A percentile compares a stretch with the other conserved stretches of the same genome.
phyloP scores from a whole-genome alignment of 495 filamentous ascomycete species.

The Penicillium lagena region DNA sequence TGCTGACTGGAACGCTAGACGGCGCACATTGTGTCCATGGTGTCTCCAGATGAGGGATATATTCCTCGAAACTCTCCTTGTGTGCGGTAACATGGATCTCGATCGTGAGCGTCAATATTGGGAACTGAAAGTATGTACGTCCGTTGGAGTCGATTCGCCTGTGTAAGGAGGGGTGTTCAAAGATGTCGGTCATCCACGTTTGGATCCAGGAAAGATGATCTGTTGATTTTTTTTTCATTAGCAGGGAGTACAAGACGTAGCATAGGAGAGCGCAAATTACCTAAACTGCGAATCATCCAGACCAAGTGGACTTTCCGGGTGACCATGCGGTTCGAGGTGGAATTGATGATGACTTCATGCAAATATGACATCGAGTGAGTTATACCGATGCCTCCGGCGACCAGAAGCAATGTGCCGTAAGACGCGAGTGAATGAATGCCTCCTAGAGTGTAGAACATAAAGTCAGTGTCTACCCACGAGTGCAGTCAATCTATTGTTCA shows the following conservation, averaged over 20 bases:
- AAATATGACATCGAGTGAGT: slow-evolving; percentile 52
- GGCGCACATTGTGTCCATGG: slow-evolving; percentile 28
- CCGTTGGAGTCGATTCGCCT: slow-evolving; percentile 14
- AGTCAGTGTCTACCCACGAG: no score
- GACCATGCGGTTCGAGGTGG: slow-evolving; percentile 29
- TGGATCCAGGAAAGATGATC: slow-evolving; percentile 40
- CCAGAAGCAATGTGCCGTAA: slow-evolving; percentile 49
- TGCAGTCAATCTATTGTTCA: background rate
- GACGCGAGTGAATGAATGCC: slow-evolving; percentile 43
- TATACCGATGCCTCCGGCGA: slow-evolving; percentile 55
- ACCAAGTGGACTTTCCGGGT: slow-evolving; percentile 36
- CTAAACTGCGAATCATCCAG: slow-evolving; percentile 36
- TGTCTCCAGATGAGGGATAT: slow-evolving; percentile 14
- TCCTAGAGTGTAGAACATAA: slow-evolving; percentile 7
- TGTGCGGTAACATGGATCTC: slow-evolving; percentile 27
- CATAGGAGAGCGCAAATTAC: slow-evolving; percentile 12
- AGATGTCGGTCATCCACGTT: slow-evolving; percentile 35
- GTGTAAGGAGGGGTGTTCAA: slow-evolving; percentile 26
- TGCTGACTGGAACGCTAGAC: slow-evolving; percentile 20
- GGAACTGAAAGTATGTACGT: slow-evolving; percentile 26
- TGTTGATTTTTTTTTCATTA: background rate
- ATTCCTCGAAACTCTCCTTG: slow-evolving; percentile 21
- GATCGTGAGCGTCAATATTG: slow-evolving; percentile 25
- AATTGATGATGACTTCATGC: slow-evolving; percentile 40
- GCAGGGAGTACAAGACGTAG: background rate